Evolutionary conservation across 306 rosid species (phyloP).

Genomic region (Dalbergia cultrata): DNA sequence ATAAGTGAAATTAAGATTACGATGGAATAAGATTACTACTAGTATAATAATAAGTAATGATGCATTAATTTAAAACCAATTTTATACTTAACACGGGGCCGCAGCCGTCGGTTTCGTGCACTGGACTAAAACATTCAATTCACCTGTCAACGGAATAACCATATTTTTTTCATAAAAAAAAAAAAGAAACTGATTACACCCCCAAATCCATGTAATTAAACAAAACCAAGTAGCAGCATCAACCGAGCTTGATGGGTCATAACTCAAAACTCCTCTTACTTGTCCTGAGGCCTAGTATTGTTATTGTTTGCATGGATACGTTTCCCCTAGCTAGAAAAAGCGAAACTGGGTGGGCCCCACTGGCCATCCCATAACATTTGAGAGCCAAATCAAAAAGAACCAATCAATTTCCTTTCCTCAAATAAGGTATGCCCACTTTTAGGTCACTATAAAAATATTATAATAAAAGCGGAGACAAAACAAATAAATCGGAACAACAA

Average conservation of each 20-base stretch:
- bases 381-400: background rate
- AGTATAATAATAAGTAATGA: background rate
- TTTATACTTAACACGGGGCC: background rate
- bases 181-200: background rate
- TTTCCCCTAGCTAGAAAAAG: background rate
- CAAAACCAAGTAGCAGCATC: background rate
- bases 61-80: background rate
- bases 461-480: background rate
- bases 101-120: background rate
- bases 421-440: background rate
- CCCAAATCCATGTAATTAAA: background rate
- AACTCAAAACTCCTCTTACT: background rate
- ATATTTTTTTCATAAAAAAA: too few species aligned
- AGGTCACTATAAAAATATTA: background rate
- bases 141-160: too few species aligned
- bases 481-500: too few species aligned
- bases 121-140: too few species aligned
- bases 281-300: too few species aligned
- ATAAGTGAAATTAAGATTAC: too few species aligned
- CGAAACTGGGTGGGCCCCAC: conserved; percentile 5
- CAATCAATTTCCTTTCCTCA: background rate
- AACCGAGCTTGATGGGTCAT: background rate
- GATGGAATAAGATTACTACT: too few species aligned
- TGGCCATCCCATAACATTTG: background rate
- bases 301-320: background rate